phyloP scores from a whole-genome alignment of 805 yeast species.

The Henningerozyma blattae region DNA sequence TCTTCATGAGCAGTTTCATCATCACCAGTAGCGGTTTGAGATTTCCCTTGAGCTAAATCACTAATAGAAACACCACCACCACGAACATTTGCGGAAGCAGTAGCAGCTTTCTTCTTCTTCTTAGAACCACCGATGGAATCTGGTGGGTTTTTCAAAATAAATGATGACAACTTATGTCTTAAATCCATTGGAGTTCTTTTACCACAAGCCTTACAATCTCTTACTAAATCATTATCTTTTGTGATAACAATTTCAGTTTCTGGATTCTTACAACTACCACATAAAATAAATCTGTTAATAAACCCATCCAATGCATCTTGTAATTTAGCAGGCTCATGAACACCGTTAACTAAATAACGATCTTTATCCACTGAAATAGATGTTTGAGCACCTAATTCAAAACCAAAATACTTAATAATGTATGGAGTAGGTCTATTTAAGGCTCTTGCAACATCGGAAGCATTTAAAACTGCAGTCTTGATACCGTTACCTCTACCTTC shows the following conservation, averaged over 20 bases:
- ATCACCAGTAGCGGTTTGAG: slow-evolving; percentile 16
- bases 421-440: slow-evolving; percentile 87
- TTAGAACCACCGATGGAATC: slow-evolving; percentile 39
- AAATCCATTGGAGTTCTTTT: slow-evolving; percentile 73
- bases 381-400: slow-evolving; percentile 95
- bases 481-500: slow-evolving; percentile 99
- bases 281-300: slow-evolving; percentile 82
- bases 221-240: slow-evolving; percentile 57
- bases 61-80: slow-evolving; percentile 78
- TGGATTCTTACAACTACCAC: slow-evolving; percentile 93
- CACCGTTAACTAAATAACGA: slow-evolving; percentile 88
- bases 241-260: slow-evolving; percentile 81
- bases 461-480: slow-evolving; percentile 85
- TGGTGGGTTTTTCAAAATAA: slow-evolving; percentile 83
- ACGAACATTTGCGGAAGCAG: slow-evolving; percentile 80
- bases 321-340: slow-evolving; percentile 77
- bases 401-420: slow-evolving; percentile 88
- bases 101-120: slow-evolving; percentile 69
- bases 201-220: slow-evolving; percentile 99
- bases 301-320: slow-evolving; percentile 94
- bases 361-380: slow-evolving; percentile 67
- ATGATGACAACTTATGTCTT: slow-evolving; percentile 77
- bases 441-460: slow-evolving; percentile 88
- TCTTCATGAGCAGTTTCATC: slow-evolving; percentile 27
- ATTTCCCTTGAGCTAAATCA: slow-evolving; percentile 55